A percentile compares a stretch with the other conserved stretches of the same genome.
Conservation (phyloP, 768 basidiomycete species). For the Russula sp. region DNA sequence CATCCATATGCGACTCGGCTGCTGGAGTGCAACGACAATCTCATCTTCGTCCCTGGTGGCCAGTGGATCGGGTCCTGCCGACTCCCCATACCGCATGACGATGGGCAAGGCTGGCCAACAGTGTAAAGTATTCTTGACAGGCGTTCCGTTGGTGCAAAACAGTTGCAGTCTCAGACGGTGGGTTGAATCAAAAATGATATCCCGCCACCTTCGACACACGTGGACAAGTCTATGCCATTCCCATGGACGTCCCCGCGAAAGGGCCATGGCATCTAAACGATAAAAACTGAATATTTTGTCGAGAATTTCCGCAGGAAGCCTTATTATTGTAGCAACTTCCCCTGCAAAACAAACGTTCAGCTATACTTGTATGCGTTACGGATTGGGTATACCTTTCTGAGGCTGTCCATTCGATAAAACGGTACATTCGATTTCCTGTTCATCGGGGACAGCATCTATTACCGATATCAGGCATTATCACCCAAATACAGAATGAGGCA, state of each 20-base stretch:
- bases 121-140: background rate
- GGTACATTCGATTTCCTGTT: background rate
- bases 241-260: slow-evolving; percentile 2
- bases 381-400: background rate
- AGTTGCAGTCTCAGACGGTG: background rate
- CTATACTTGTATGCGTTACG: background rate
- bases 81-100: background rate
- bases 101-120: slow-evolving; percentile 5
- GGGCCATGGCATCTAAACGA: background rate
- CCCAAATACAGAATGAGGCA: too few relatives aligned
- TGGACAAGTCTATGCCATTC: slow-evolving; percentile 1
- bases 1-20: background rate
- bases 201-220: background rate
- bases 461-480: background rate
- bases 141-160: background rate
- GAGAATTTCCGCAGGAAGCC: background rate
- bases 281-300: background rate
- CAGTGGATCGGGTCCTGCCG: background rate
- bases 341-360: background rate
- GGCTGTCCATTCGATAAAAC: background rate
- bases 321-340: background rate
- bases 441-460: background rate
- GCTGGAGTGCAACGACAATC: background rate
- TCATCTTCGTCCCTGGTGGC: background rate
- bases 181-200: background rate